phyloP scores from a whole-genome alignment of 2,329 filamentous ascomycete species.

The Westerdykella aurantiaca region DNA sequence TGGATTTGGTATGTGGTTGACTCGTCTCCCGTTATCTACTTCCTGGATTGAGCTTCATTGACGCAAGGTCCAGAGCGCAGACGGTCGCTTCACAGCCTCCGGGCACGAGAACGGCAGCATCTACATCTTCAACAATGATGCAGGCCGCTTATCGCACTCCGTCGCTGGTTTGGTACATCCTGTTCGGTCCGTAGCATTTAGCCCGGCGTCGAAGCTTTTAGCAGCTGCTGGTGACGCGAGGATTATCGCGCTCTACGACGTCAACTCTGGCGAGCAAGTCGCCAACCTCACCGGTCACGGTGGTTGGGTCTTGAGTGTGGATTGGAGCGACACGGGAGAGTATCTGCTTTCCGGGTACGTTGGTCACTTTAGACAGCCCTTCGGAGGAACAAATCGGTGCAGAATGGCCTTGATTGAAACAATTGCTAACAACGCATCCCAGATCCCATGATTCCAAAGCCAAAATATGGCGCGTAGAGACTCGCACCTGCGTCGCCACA shows the following conservation, averaged over 20 bases:
- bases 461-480: slow-evolving; percentile 91
- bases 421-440: slow-evolving; percentile 2
- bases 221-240: slow-evolving; percentile 86
- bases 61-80: slow-evolving; percentile 46
- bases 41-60: not conserved
- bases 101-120: slow-evolving; percentile 89
- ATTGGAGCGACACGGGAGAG: slow-evolving; percentile 92
- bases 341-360: slow-evolving; percentile 73
- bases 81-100: slow-evolving; percentile 82
- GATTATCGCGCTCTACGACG: slow-evolving; percentile 87
- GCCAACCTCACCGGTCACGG: slow-evolving; percentile 74
- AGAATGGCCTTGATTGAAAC: not conserved
- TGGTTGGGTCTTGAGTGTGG: slow-evolving; percentile 83
- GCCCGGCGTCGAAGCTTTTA: slow-evolving; percentile 73
- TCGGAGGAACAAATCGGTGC: not conserved
- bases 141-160: slow-evolving; percentile 76
- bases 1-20: slow-evolving; percentile 59
- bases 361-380: not conserved
- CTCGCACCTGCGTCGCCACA: slow-evolving; percentile 79
- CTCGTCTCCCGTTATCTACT: too few relatives aligned
- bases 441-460: slow-evolving; percentile 85
- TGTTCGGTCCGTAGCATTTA: slow-evolving; percentile 80
- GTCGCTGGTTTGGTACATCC: slow-evolving; percentile 81
- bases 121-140: slow-evolving; percentile 93
- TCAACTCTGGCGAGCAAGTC: slow-evolving; percentile 85